Evolutionary conservation across 345 rosid genomes (phyloP).

Genomic region (Salix brachista): DNA sequence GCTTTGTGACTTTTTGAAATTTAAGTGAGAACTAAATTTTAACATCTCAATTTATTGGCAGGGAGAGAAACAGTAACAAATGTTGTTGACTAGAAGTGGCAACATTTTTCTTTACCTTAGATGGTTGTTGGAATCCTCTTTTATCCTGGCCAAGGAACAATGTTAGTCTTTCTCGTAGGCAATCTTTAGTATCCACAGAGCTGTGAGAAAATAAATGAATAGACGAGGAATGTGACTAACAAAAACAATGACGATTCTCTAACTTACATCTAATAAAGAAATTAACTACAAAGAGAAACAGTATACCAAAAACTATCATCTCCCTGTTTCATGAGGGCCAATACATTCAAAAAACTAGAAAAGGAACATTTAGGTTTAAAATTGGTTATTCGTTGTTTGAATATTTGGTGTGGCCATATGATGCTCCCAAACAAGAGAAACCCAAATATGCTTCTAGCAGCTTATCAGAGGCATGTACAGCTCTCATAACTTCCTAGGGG

Average conservation of each 20-base stretch:
- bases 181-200: background rate
- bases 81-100: background rate
- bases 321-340: too few relatives aligned
- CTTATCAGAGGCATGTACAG: background rate
- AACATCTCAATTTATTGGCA: background rate
- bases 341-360: background rate
- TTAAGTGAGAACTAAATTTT: background rate
- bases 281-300: background rate
- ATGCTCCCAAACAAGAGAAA: background rate
- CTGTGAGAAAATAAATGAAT: background rate
- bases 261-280: background rate
- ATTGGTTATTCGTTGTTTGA: background rate
- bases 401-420: background rate
- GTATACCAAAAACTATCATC: too few relatives aligned
- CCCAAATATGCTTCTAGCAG: background rate
- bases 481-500: background rate
- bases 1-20: background rate
- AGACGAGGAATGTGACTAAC: too few relatives aligned
- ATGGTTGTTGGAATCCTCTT: constrained; percentile 30
- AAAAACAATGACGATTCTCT: too few relatives aligned
- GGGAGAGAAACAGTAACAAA: background rate
- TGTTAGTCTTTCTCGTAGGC: background rate
- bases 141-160: constrained; percentile 31
- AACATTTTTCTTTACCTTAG: constrained; percentile 29
- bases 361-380: background rate